Base-by-base conservation (phyloP, 352 stramenopile genomes). In the Phytophthora fragariae region DNA sequence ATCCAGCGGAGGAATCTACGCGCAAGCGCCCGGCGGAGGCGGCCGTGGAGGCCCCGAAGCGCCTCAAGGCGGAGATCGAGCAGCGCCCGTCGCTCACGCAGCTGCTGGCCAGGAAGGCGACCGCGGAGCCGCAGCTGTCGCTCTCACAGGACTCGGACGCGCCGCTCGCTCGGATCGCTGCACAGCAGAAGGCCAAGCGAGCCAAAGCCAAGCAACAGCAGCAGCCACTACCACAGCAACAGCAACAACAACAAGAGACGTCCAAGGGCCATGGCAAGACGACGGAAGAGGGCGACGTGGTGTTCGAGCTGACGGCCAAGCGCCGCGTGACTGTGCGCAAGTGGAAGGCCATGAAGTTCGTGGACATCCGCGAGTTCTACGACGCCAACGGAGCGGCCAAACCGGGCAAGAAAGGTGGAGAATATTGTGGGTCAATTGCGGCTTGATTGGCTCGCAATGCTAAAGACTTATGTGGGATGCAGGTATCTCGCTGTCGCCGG, bases 361-460 rank as follows among this genome's bases (percentile, higher is more conserved):
- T 94, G 19, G 85, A 95, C 54, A 86, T 95, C 58, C 84, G 87
- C 17, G 89, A 95, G 74, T 94, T 84, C 64, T 95, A 94, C 66
- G 80, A 93, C 37, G 80, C 84, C 52, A 80, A 92, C 3, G 85
- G 83, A 17, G 64, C 75, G 41, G 24, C 58, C 17, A 92, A 93
- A 74, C 88, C 86, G 19, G 85, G 85, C 47, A 93, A 92, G 65
- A 95, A 94, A 86, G 87, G 89, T 88, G 56, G n/a, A 2, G 50
- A 47, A 0, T 47, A 5, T 46, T 50, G 15, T 12, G 55, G 0
- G 12, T 15, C 12, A 14, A 58, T 12, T 64, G 3, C 61, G 12
- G 12, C 27, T 60, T 7, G 4, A 49, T 54, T 58, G 57, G 31
- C 17, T 7, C 17, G 41, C 14, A 2, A 6, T 37, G 35, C 21